phyloP scores from a whole-genome alignment of 768 basidiomycete genomes.

The Lactifluus piperatus region DNA sequence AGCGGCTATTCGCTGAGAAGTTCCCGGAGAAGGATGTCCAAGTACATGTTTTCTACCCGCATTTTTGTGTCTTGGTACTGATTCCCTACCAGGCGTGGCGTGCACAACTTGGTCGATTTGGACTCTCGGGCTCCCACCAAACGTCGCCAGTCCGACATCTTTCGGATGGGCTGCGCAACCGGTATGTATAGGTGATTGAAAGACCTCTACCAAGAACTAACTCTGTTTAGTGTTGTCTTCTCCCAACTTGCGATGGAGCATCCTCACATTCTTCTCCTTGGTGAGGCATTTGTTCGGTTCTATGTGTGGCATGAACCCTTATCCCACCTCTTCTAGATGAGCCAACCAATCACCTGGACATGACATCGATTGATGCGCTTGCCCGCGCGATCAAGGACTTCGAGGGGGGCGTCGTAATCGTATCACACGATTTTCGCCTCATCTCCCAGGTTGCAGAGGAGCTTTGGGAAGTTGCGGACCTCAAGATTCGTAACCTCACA shows the following conservation, averaged over 20 bases:
- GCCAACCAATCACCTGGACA: constrained; percentile 96
- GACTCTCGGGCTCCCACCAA: constrained; percentile 90
- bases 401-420: constrained; percentile 97
- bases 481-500: constrained; percentile 87
- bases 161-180: constrained; percentile 93
- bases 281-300: constrained; percentile 31
- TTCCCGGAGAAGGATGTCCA: constrained; percentile 90
- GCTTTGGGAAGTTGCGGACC: constrained; percentile 96
- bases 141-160: constrained; percentile 89
- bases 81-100: constrained; percentile 67
- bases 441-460: constrained; percentile 98
- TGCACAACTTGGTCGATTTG: constrained; percentile 90
- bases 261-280: constrained; percentile 86
- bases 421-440: constrained; percentile 98
- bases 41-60: constrained; percentile 27
- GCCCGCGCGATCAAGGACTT: constrained; percentile 94
- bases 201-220: constrained; percentile 14
- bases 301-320: neutral
- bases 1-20: constrained; percentile 64
- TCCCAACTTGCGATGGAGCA: constrained; percentile 96
- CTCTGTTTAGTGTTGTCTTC: constrained; percentile 69
- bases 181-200: constrained; percentile 38
- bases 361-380: constrained; percentile 96
- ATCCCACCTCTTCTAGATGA: constrained; percentile 45
- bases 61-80: constrained; percentile 3